Evolutionary conservation across 1,284 basidiomycete species (phyloP), one percentile per base, ranked within the genome.

Genomic region (Ceratobasidium sp.): DNA sequence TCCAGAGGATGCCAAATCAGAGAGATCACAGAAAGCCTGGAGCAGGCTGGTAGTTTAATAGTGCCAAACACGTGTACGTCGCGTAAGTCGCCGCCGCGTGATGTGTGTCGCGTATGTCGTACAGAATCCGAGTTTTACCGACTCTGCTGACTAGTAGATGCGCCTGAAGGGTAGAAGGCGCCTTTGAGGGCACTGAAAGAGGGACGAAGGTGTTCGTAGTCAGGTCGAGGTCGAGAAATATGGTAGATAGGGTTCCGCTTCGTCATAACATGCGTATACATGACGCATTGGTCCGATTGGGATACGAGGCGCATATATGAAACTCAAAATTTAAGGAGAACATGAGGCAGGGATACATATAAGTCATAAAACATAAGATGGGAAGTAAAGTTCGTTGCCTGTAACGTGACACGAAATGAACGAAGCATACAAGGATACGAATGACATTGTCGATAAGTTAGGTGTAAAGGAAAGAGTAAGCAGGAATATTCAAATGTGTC

Each of bases 41-140:
- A 4, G 53, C 11, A 39, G 31, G 37, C 31, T 69, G 54, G 53
- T 42, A 10, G 54, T 56, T 69, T 69, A 69, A 53, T 69, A 45
- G 53, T 60, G 13, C 49, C 60, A 45, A 63, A 75, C 71, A 75
- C 71, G 71, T 75, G 71, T n/a, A 51, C 20, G 61, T 75, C 71
- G 71, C 71, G 71, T 64, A 54, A 10, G 51, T 26, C 49, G 45
- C 47, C n/a, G 31, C 61, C 71, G 65, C 71, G 71, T 75, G 71
- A 75, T 61, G 33, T n/a, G 7, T 61, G 28, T 73, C 56, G 69
- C 42, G 33, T 47, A 51, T 58, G 42, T 73, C 45, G 58, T 60
- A 60, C 10, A 49, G 53, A 39, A 26, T 45, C 51, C 17, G 31
- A 42, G 37, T 42, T 42, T 53, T 58, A 31, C 35, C 31, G 31